Conservation (phyloP, 768 basidiomycete genomes). For the Symmetrospora coprosmae region DNA sequence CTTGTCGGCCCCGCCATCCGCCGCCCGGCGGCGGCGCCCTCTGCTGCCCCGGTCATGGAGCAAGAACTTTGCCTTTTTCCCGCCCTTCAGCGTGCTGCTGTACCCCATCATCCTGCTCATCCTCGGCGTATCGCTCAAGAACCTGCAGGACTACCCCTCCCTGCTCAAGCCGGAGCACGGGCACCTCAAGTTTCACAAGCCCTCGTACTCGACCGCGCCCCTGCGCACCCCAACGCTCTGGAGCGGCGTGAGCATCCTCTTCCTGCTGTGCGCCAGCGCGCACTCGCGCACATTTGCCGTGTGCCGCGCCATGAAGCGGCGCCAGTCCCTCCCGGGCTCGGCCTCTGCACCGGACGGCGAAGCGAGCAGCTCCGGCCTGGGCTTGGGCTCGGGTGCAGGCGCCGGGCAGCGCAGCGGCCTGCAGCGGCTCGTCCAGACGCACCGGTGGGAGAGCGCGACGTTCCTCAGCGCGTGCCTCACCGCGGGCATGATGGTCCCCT, state of each 20-base stretch:
- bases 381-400: not conserved
- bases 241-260: conserved; percentile 25
- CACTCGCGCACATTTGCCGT: conserved; percentile 28
- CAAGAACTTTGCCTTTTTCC: no score
- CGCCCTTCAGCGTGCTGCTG: conserved; percentile 16
- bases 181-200: conserved; percentile 1
- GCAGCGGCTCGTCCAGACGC: conserved; percentile 18
- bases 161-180: conserved; percentile 13
- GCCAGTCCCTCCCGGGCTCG: no score
- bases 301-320: no score
- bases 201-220: not conserved
- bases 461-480: conserved; percentile 17
- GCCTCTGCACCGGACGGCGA: no score
- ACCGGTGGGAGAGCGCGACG: conserved; percentile 29
- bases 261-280: conserved; percentile 24
- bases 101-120: conserved; percentile 31
- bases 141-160: conserved; percentile 14
- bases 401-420: not conserved
- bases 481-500: conserved; percentile 26
- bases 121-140: conserved; percentile 28
- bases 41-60: conserved; percentile 1
- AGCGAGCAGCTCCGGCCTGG: not conserved
- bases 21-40: not conserved
- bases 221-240: conserved; percentile 23
- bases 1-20: no score